Evolutionary conservation across 768 basidiomycete genomes (phyloP).

Genomic region (Heimioporus sp.): DNA sequence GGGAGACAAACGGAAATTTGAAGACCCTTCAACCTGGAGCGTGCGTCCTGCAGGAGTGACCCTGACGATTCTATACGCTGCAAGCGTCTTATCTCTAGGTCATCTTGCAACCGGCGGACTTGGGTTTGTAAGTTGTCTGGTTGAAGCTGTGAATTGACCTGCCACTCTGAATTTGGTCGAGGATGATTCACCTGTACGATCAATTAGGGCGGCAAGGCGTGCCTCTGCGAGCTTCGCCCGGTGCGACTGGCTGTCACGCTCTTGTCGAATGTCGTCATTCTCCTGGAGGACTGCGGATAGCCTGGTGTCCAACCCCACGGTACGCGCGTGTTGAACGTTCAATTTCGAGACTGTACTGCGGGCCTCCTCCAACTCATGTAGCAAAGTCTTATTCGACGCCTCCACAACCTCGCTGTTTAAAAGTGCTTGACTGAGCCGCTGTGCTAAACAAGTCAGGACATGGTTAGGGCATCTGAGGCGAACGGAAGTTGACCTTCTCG

Average conservation of each 20-base stretch:
- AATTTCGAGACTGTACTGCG: constrained; percentile 64
- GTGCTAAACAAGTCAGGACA: constrained; percentile 8
- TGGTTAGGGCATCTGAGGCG: neutral
- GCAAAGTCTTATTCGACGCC: constrained; percentile 67
- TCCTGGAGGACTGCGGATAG: constrained; percentile 67
- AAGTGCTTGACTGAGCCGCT: constrained; percentile 79
- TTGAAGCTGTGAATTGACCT: constrained; percentile 3
- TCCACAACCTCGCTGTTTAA: constrained; percentile 83
- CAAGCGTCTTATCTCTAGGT: constrained; percentile 57
- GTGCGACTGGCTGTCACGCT: constrained; percentile 68
- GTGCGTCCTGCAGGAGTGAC: constrained; percentile 63
- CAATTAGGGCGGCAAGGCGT: constrained; percentile 59
- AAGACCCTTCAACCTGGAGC: constrained; percentile 57
- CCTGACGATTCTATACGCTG: constrained; percentile 67
- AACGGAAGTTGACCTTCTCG: constrained; percentile 37
- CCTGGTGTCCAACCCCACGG: constrained; percentile 67
- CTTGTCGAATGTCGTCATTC: constrained; percentile 82
- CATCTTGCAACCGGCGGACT: constrained; percentile 59
- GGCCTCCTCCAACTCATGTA: constrained; percentile 75
- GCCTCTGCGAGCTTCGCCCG: constrained; percentile 67
- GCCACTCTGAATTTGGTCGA: neutral
- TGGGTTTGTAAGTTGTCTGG: constrained; percentile 71
- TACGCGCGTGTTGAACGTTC: constrained; percentile 65
- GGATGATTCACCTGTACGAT: constrained; percentile 54
- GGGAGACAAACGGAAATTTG: constrained; percentile 49